Evolutionary conservation across 345 rosid genomes (phyloP).

Genomic region (Brassica carinata): DNA sequence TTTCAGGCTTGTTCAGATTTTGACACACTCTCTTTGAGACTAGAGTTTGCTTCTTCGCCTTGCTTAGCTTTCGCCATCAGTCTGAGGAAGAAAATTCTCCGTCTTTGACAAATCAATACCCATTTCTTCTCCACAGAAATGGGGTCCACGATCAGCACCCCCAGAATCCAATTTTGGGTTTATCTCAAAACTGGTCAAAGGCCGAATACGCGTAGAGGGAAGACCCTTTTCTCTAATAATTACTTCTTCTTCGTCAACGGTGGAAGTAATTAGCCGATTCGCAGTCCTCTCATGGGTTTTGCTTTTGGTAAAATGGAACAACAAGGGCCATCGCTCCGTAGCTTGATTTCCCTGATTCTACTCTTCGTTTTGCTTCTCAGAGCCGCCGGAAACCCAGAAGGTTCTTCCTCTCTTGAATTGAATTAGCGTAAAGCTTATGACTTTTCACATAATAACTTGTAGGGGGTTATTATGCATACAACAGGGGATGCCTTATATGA

Average conservation of each 20-base stretch:
- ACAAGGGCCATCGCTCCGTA: constrained; percentile 28
- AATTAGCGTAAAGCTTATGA: neutral
- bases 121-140: neutral
- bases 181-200: constrained; percentile 14
- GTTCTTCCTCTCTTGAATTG: neutral
- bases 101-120: neutral
- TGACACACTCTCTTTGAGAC: neutral
- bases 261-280: neutral
- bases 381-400: constrained; percentile 65
- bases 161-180: neutral
- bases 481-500: constrained; percentile 71
- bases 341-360: constrained; percentile 42
- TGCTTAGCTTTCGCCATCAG: neutral
- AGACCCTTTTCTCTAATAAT: neutral
- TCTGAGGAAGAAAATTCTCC: neutral
- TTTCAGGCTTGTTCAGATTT: too few relatives aligned
- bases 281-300: constrained; percentile 5
- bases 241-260: neutral
- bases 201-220: constrained; percentile 15
- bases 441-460: neutral
- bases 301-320: constrained; percentile 22
- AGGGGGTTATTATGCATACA: constrained; percentile 12
- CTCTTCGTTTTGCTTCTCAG: constrained; percentile 42
- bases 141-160: neutral
- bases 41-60: neutral